These are phyloP conservation scores for Cardamine chenopodiifolia DNA, from an alignment of 345 rosid species.

Conservation along the genomic window DNA sequence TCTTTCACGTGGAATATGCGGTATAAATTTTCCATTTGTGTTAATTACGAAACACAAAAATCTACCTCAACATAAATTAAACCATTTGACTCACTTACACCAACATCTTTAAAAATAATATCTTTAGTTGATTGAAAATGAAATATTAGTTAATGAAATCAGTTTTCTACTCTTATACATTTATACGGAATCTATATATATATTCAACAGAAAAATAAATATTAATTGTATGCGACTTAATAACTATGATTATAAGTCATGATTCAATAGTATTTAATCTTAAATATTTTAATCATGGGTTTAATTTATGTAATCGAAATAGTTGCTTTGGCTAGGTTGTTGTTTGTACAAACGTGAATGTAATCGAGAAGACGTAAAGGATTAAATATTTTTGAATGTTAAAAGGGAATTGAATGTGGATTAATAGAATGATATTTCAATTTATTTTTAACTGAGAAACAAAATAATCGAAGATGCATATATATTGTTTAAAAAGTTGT, in stretches of 20 bases:
- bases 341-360: constrained; percentile 1
- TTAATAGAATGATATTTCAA: background rate
- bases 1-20: constrained; percentile 16
- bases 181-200: no score
- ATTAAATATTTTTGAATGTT: background rate
- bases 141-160: background rate
- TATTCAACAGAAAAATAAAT: background rate
- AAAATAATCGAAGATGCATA: background rate
- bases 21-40: background rate
- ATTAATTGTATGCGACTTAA: background rate
- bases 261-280: background rate
- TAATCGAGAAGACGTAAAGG: background rate
- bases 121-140: constrained; percentile 2
- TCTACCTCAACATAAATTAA: background rate
- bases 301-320: background rate
- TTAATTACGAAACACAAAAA: background rate
- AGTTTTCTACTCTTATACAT: background rate
- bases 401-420: background rate
- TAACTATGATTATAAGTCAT: constrained; percentile 12
- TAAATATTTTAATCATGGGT: constrained; percentile 7
- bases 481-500: background rate
- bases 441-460: background rate
- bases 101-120: background rate
- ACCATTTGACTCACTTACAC: background rate
- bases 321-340: background rate